Base-by-base conservation (phyloP, 179 eudicot species). In the Gypsophila paniculata region DNA sequence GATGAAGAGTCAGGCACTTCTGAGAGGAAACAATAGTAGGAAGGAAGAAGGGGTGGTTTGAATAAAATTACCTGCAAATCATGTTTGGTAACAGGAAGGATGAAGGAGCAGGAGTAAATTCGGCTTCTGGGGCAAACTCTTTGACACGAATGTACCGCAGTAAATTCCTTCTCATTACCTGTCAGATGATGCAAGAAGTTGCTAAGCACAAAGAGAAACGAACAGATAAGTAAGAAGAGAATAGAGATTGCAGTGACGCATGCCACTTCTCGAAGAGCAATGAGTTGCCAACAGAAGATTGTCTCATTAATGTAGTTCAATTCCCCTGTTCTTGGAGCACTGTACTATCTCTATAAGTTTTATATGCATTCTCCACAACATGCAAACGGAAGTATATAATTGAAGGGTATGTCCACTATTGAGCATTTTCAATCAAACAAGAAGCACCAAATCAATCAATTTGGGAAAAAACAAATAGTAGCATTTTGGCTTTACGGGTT, bases 41-140 rank as follows among this genome's bases (percentile, higher is more conserved):
- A 10, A 48, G 8, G 15, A 32, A 66, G 25, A 7, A 25, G 4
- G 8, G 18, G 6, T 55, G 55, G 46, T 54, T 53, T 13, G 39
- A 44, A 57, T 8, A 44, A 9, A 42, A 25, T 77, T 75, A 91
- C 99, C 97, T 94, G 92, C 99, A 94, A 82, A 94, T 88, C 75
- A 94, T 86, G 78, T 94, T 90, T 69, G 93, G 96, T 78, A 94
- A 77, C 26, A 83, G 79, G 75, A 91, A 88, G 61, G 94, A 84
- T 34, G 83, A 61, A 38, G 71, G 74, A 36, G 82, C 75, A 65
- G 70, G 72, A 18, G 65, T 81, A 82, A 94, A 94, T 84, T 94
- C 89, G 25, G 99, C 99, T 80, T 94, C 96, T 54, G 94, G 96
- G 75, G 97, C 91, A 68, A 94, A 94, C 82, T 94, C 99, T 80